Evolutionary conservation across 179 eudicot genomes (phyloP), one percentile per base, ranked within the genome.

Genomic region (Patellifolia procumbens): DNA sequence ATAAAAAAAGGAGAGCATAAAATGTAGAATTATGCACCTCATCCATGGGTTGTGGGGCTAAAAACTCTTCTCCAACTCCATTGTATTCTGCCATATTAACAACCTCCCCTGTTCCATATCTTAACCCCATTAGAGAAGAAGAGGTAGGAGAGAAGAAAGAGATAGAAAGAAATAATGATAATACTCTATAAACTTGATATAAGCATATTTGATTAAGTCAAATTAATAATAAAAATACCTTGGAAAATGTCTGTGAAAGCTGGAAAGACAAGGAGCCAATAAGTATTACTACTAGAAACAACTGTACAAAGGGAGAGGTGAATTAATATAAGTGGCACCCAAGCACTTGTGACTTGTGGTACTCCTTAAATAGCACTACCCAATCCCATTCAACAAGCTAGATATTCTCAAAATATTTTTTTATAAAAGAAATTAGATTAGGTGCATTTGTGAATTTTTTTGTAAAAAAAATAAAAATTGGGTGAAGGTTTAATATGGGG

Each of bases 61-160:
- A 15, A 59, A 70, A 86, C 0, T 74, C 79, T 13, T 82, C 83
- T 69, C 76, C 78, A 65, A 74, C 78, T 55, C 72, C 58, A 78
- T 66, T 82, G 75, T 62, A 84, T 65, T 88, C 70, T 31, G 70
- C 86, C 91, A 88, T 88, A 59, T 4, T 61, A 31, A 39, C 15
- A 60, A 51, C 42, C 24, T 73, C 45, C 66, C 72, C 78, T 81
- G 74, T 51, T 67, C 13, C 76, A 71, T 34, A 69, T 13, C 76
- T 22, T 68, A 70, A 43, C 16, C 72, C 48, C 81, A 73, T 81
- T 81, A 73, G 70, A 79, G 13, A 59, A 61, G 8, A 68, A 10
- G 32, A 20, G 49, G 24, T 13, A 70, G 24, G 19, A 32, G 7
- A 29, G 22, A 12, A n/a, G n/a, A n/a, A n/a, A n/a, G n/a, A n/a